Base-by-base conservation (phyloP, 345 rosid genomes). In the Salix arbutifolia region DNA sequence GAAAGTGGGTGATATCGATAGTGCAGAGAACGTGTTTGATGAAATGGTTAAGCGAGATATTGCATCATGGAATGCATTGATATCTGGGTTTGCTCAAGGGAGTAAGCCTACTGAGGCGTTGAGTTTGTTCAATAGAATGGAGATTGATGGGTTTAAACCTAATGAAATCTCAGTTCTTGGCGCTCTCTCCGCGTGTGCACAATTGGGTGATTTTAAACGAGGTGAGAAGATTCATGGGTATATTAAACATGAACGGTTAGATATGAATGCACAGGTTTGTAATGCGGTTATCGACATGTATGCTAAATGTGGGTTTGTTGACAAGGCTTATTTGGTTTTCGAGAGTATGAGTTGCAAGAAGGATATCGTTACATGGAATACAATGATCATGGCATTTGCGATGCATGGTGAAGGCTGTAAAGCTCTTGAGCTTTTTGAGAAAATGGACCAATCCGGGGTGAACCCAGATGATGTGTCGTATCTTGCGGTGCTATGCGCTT, bases 31-130 rank as follows among this genome's bases (percentile, higher is more conserved):
- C 77, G 66, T 94, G 87, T 94, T 94, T 67, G 94, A 89, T 65
- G 98, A 90, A 85, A 92, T 94, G 93, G 8, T 67, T 16, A 70
- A 67, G 8, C 84, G 89, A 86, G 98, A 94, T 81, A 80, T 90
- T 0, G 98, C 95, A 1, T 83, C 95, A 6, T 92, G 97, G 97
- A 94, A 92, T 66, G 97, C 97, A 21, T 86, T 94, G 87, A 88
- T 94, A 50, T 72, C 88, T 8, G 98, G 97, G 71, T 76, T 94
- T 83, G 91, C 89, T 64, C 89, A 89, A 40, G 91, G 95, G 46
- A 83, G 84, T 65, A 76, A 82, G 56, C 92, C 92, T 6, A 37
- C 77, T n/a, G 91, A 91, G 71, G 98, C 95, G 2, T 65, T 94
- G 73, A 86, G 67, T 64, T 68, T 94, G 80, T 94, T 88, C 74